Conservation (phyloP, 2,329 filamentous ascomycete species). For the Curvularia sp. region DNA sequence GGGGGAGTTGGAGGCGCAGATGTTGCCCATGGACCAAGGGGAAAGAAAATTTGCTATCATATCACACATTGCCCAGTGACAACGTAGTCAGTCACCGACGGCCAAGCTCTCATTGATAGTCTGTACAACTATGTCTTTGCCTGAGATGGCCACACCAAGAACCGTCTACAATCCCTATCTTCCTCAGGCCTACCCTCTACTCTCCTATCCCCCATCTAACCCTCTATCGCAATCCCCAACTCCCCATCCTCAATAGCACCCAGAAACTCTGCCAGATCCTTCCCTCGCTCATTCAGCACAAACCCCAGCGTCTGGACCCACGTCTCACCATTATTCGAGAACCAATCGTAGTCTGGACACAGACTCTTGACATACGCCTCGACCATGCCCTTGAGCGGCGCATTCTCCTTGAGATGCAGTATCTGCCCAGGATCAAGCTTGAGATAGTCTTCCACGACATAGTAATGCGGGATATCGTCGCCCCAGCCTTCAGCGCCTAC, state of each 20-base stretch:
- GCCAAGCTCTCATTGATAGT: background rate
- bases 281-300: constrained; percentile 63
- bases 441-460: constrained; percentile 69
- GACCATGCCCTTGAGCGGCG: constrained; percentile 64
- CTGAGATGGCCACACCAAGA: background rate
- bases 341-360: constrained; percentile 60
- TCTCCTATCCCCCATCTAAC: background rate
- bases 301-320: constrained; percentile 65
- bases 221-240: constrained; percentile 65
- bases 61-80: background rate
- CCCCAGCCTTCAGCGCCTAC: constrained; percentile 68
- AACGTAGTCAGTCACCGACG: background rate
- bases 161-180: background rate
- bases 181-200: background rate
- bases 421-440: constrained; percentile 68
- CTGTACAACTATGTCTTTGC: background rate
- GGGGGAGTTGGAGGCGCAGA: too few species aligned
- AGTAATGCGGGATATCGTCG: constrained; percentile 68
- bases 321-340: constrained; percentile 69
- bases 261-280: constrained; percentile 64
- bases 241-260: constrained; percentile 71
- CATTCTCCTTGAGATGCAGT: constrained; percentile 63
- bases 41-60: too few species aligned
- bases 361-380: constrained; percentile 60
- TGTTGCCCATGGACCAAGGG: too few species aligned